phyloP scores from a whole-genome alignment of 306 rosid genomes.

The Cicer arietinum region DNA sequence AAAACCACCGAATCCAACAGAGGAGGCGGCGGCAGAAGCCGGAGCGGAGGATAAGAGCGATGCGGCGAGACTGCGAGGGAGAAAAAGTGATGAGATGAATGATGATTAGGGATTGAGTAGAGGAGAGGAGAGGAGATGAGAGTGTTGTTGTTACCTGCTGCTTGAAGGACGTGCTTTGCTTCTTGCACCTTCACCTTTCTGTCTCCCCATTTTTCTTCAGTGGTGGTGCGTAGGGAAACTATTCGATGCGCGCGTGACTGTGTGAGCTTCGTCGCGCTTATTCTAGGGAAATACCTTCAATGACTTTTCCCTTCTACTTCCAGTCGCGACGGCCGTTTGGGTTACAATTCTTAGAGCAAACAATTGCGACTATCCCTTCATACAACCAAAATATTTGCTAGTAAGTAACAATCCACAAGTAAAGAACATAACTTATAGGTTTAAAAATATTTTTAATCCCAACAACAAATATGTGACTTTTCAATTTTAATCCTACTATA shows the following conservation, averaged over 20 bases:
- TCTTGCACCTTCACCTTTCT: slow-evolving; percentile 84
- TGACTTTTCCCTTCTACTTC: not conserved
- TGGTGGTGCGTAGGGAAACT: not conserved
- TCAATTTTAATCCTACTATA: too few species aligned
- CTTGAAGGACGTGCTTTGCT: slow-evolving; percentile 90
- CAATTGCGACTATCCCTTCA: too few species aligned
- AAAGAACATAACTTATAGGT: too few species aligned
- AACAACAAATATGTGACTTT: too few species aligned
- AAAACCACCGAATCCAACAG: slow-evolving; percentile 89
- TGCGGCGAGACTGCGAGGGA: slow-evolving; percentile 72
- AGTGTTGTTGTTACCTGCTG: slow-evolving; percentile 67
- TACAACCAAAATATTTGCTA: too few species aligned
- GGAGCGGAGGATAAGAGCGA: slow-evolving; percentile 77
- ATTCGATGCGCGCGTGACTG: slow-evolving; percentile 8
- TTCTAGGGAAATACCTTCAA: slow-evolving; percentile 1
- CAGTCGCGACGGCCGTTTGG: not conserved
- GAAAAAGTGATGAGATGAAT: not conserved
- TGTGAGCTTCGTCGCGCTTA: not conserved
- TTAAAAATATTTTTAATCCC: too few species aligned
- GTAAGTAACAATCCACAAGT: too few species aligned
- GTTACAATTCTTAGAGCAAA: too few species aligned
- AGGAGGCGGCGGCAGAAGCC: slow-evolving; percentile 61
- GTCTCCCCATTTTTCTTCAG: slow-evolving; percentile 65
- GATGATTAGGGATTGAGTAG: slow-evolving; percentile 8
- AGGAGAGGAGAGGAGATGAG: not conserved